Evolutionary conservation across 371 early-diverging fungal genomes (phyloP).

Genomic region (Circinella umbellata): DNA sequence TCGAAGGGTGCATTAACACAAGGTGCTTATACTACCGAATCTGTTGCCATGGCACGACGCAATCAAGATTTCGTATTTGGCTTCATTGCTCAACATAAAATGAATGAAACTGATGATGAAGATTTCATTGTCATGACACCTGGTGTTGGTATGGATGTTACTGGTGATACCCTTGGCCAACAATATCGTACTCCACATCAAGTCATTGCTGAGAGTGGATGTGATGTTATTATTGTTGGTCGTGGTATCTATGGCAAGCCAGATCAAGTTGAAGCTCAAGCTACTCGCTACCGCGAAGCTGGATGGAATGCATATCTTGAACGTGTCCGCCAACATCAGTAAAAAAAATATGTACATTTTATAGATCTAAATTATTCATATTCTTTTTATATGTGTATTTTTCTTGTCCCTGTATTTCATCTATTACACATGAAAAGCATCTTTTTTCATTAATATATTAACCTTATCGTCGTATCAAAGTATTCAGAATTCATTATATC

Average conservation of each 20-base stretch:
- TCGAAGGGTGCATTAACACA: constrained; percentile 85
- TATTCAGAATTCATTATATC: no score
- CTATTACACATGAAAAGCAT: no score
- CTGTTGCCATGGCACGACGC: constrained; percentile 86
- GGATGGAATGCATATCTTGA: constrained; percentile 95
- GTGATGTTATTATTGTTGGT: constrained; percentile 97
- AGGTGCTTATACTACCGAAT: constrained; percentile 81
- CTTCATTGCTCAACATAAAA: constrained; percentile 85
- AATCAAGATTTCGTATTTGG: constrained; percentile 93
- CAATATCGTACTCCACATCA: constrained; percentile 91
- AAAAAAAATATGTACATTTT: neutral
- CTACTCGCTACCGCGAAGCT: constrained; percentile 85
- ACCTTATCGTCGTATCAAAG: no score
- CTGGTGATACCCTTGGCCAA: constrained; percentile 91
- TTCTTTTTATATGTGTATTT: no score
- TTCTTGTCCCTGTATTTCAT: no score
- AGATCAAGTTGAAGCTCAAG: constrained; percentile 72
- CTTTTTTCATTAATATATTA: no score
- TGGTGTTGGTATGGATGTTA: constrained; percentile 86
- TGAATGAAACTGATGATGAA: constrained; percentile 67
- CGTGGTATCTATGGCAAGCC: constrained; percentile 91
- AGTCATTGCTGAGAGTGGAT: constrained; percentile 82
- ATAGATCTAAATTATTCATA: no score
- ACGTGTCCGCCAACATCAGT: constrained; percentile 33
- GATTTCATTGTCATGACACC: constrained; percentile 95